Base-by-base conservation (phyloP, 345 rosid genomes). In the Pseudoturritis turrita region DNA sequence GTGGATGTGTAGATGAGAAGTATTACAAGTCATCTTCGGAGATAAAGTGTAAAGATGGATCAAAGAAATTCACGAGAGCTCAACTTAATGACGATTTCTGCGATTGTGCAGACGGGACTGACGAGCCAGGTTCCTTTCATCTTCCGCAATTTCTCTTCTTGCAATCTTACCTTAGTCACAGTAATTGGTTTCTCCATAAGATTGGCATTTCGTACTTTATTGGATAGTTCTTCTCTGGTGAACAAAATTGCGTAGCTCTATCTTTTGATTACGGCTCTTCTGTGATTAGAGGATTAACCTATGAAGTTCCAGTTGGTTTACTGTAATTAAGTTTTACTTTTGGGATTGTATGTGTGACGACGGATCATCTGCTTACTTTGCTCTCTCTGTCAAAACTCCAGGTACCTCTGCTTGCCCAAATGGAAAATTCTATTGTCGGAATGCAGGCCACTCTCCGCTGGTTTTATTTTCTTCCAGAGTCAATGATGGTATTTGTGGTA, bases 401-500 rank as follows among this genome's bases (percentile, higher is more conserved):
- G 99, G 99, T 52, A 96, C 99, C 53, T 87, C 99, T 3, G 99
- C 99, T 10, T 96, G 98, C 79, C 98, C 97, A 1, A 75, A 62
- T 73, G 97, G 89, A 10, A 84, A 83, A 70, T 92, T 96, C 83
- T 96, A 86, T 72, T 96, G 99, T 76, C 81, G 41, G 39, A 96
- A 96, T 74, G 86, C 84, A 7, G 95, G 96, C 8, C 97, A 92
- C 65, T 36, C 78, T 70, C 86, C 98, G 8, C 23, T 78, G 19
- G 6, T 77, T 52, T 29, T 92, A 33, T 96, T 85, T 76, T 90
- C 99, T 66, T 92, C 98, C 12, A 88, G 91, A 81, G 98, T 96
- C 67, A 96, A 92, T 76, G 99, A 96, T 73, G 98, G 97, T 15
- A 84, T 96, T 25, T 92, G 99, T 58, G 99, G 99, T 96, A 76